Evolutionary conservation across 148 eudicot species (phyloP).

Genomic region (Rheum nobile): DNA sequence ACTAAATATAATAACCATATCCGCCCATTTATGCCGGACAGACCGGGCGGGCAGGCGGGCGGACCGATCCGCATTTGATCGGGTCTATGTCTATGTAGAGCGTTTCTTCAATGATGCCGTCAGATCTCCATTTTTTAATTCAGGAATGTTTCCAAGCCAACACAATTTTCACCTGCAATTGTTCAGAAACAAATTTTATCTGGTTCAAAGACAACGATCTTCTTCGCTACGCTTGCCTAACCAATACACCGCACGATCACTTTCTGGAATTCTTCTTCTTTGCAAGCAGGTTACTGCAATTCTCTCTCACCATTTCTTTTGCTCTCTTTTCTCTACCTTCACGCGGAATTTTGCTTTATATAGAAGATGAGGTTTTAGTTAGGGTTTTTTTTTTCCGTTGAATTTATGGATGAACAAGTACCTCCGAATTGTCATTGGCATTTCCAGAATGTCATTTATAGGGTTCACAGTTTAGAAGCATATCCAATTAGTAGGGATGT

Average conservation of each 20-base stretch:
- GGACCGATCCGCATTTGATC: no score
- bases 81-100: no score
- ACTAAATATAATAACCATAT: no score
- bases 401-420: not conserved
- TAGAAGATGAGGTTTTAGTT: not conserved
- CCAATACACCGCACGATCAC: not conserved
- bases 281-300: not conserved
- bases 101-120: not conserved
- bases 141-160: not conserved
- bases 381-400: not conserved
- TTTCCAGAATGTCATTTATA: not conserved
- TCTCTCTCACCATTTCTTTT: not conserved
- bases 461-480: not conserved
- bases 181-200: not conserved
- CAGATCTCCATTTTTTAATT: not conserved
- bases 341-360: not conserved
- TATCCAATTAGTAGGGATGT: no score
- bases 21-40: no score
- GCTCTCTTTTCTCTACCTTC: not conserved
- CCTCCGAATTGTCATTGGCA: not conserved
- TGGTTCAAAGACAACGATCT: not conserved
- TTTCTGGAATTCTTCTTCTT: not conserved
- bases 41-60: no score
- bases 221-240: not conserved
- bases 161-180: not conserved